Base-by-base conservation (phyloP, 2,329 filamentous ascomycete genomes). In the Colletotrichum aenigma region DNA sequence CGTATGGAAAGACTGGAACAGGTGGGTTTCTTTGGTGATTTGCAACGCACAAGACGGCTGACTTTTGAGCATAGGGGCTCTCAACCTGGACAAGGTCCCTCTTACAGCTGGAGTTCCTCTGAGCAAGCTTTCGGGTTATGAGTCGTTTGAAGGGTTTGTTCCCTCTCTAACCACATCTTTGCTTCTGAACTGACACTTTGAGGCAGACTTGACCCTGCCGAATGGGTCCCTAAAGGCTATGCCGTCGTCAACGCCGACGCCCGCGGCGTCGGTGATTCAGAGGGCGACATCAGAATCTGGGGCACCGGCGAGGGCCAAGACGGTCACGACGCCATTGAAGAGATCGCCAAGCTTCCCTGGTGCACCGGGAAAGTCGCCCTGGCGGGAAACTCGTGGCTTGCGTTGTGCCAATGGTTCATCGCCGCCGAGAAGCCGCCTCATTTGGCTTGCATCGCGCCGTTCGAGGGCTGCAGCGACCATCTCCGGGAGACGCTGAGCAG, bases 111-210 rank as follows among this genome's bases (percentile, higher is more conserved):
- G 66, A 9, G 28, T 74, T 34, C 65, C 66, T 12, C 15, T 66
- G 4, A 52, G 60, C 12, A 65, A 16, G 15, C 60, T 74, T 0
- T 66, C 71, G 4, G 66, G 71, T 2, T 74, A 70, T 13, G 71
- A 70, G 32, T 73, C 71, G 8, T 72, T 73, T 12, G 71, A 74
- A 60, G 71, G 71, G 66, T 70, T 16, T 3, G 34, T 16, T 28
- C 13, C 26, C 18, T 13, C 38, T 12, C 26, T n/a, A 0, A 12
- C 0, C 9, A 10, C 38, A n/a, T 2, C 18, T 5, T 48, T 48
- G 9, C 38, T n/a, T 48, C 18, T 12, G 7, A n/a, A 4, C 12
- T 36, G 1, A 21, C 60, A 62, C 5, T 7, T 21, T 10, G n/a
- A 48, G 18, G 18, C n/a, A 74, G 60, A 21, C 66, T 74, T 6